A percentile compares a stretch with the other conserved stretches of the same genome.
These are phyloP conservation scores for Pisolithus albus DNA, from an alignment of 768 basidiomycete genomes.

Conservation along the genomic window DNA sequence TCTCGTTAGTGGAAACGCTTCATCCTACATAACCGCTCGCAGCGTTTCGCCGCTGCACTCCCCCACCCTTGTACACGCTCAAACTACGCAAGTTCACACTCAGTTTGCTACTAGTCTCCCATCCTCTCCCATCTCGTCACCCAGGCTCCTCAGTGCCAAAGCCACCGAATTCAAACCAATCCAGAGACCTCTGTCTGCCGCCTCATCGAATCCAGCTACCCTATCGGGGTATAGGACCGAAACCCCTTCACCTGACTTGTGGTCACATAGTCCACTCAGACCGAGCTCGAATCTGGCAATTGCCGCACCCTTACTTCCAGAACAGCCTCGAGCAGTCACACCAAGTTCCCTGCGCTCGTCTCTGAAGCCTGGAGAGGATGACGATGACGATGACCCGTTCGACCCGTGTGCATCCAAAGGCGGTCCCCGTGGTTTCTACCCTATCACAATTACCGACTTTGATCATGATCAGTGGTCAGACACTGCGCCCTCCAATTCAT, in stretches of 20 bases:
- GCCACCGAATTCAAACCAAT: conserved; percentile 86
- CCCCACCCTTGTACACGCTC: conserved; percentile 53
- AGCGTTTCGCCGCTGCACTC: conserved; percentile 58
- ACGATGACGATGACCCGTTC: conserved; percentile 81
- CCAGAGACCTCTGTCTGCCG: conserved; percentile 67
- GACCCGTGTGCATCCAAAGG: conserved; percentile 56
- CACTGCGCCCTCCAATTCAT: conserved; percentile 45
- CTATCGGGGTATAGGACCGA: conserved; percentile 51
- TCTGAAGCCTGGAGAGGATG: conserved; percentile 49
- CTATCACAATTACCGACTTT: conserved; percentile 56
- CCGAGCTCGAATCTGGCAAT: conserved; percentile 84
- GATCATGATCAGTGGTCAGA: conserved; percentile 57
- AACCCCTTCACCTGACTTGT: conserved; percentile 85
- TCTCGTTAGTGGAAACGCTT: conserved; percentile 48
- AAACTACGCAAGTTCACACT: conserved; percentile 46
- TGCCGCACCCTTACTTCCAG: conserved; percentile 81
- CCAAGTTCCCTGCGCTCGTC: conserved; percentile 69
- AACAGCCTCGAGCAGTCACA: conserved; percentile 55
- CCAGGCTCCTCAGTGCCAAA: conserved; percentile 82
- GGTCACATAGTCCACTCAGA: conserved; percentile 67
- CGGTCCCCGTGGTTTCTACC: conserved; percentile 52
- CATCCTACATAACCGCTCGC: conserved; percentile 50
- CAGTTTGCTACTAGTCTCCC: conserved; percentile 79
- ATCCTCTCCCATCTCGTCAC: conserved; percentile 78
- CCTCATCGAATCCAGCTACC: conserved; percentile 51